Percentiles rank a stretch among this genome's conserved stretches.
phyloP scores from a whole-genome alignment of 2,329 filamentous ascomycete species.

The Parascedosporium putredinis region DNA sequence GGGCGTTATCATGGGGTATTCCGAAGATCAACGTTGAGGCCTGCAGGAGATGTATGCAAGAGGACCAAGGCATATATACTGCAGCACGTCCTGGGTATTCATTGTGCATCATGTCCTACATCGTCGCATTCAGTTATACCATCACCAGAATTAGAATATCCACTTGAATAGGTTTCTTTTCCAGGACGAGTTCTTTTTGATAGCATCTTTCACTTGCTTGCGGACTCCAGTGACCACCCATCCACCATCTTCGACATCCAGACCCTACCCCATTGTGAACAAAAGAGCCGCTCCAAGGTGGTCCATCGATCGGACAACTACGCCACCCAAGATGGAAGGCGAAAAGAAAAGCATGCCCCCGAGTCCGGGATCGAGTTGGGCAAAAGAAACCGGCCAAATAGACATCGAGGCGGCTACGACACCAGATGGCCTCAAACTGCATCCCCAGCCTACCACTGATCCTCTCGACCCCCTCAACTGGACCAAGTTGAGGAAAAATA shows the following conservation, averaged over 20 bases:
- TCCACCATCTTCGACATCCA: too few species aligned
- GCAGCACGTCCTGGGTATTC: background rate
- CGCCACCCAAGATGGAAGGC: background rate
- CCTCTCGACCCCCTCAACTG: constrained; percentile 45
- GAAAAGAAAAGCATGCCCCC: background rate
- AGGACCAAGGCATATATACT: background rate
- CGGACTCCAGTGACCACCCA: too few species aligned
- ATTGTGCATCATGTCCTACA: too few species aligned
- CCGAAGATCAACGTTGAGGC: background rate
- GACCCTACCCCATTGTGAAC: too few species aligned
- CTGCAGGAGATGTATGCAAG: background rate
- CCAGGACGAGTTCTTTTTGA: too few species aligned
- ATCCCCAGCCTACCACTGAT: constrained; percentile 27
- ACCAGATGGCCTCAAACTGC: constrained; percentile 21
- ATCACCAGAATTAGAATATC: too few species aligned
- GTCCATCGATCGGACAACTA: background rate
- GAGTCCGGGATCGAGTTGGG: background rate
- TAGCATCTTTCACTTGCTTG: too few species aligned
- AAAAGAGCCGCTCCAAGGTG: too few species aligned
- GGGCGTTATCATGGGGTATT: background rate
- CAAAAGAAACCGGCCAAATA: background rate
- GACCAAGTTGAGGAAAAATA: constrained; percentile 34
- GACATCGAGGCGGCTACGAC: background rate
- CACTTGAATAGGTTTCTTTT: too few species aligned
- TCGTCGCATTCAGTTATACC: too few species aligned